Base-by-base conservation (phyloP, 2,329 filamentous ascomycete genomes). In the Colletotrichum costaricense region DNA sequence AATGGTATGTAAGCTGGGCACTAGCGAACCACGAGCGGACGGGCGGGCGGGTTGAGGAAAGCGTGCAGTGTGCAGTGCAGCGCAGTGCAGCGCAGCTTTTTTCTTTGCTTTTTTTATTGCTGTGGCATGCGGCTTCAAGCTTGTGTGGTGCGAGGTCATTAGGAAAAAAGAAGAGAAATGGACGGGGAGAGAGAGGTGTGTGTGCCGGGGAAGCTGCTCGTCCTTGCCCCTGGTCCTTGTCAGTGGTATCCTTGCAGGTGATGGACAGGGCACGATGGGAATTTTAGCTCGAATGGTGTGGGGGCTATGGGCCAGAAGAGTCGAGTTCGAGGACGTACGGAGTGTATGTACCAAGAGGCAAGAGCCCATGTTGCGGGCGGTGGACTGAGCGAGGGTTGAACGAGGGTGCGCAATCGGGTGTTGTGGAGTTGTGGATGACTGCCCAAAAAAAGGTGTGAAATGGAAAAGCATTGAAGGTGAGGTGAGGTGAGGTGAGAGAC, bases 181-280 rank as follows among this genome's bases (percentile, higher is more conserved):
- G 35, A 38, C 35, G 35, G 35, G 54, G 30, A 33, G 30, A 33
- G 46, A 70, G 66, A 65, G 30, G 60, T 70, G 67, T 58, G 63
- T 74, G 69, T 65, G 60, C 69, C 72, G 69, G 69, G 72, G 69
- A 69, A 73, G 64, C 63, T 46, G 16, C 42, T 72, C 63, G 19
- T 73, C 59, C 69, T 33, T 74, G 69, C 28, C 65, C 70, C 56
- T 69, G 69, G 42, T 28, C 54, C 59, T 65, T 55, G 58, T 58
- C 63, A 33, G 63, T 54, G 30, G 62, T 66, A 26, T 62, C 68
- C 58, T 72, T 72, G 73, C 69, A 74, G 70, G 62, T 74, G 70
- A 75, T 59, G 70, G 63, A 63, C 70, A 63, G 63, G 70, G 60
- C 42, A 38, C 54, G 52, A 22, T 52, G 30, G 60, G 14, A 59